Evolutionary conservation across 108 stramenopile genomes (phyloP), one percentile per base, ranked within the genome.

Genomic region (Skeletonema marinoi): DNA sequence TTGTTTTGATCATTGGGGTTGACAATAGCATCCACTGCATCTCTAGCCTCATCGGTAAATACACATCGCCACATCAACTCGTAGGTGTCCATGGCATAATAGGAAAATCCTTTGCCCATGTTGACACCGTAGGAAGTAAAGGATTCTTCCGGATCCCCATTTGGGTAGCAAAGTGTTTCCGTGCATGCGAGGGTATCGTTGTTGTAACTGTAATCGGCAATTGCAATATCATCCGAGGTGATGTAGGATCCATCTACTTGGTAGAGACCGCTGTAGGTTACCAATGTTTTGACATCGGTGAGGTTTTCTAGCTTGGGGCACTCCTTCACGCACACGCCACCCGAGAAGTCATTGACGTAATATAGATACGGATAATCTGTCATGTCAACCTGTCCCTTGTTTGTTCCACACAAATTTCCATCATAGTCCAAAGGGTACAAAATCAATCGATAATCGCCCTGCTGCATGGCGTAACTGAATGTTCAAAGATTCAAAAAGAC

Each of bases 271-370:
- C 64, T 78, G 74, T 91, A 91, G 32, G 92, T 91, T 2, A 93
- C 70, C 13, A 90, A 70, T 10, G 92, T 91, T 32, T 80, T 74
- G 0, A 88, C 65, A 78, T 89, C 88, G 29, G 84, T 74, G 3
- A 76, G 10, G 51, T 80, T 73, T 60, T 85, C 78, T 5, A 74
- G 17, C 8, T 58, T 68, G 6, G 67, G 85, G 35, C 81, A 85
- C 60, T 70, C 81, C n/a, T n/a, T n/a, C n/a, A 92, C 93, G 66
- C 91, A 94, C 16, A 94, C 91, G 12, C 93, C 93, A n/a, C 89
- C 90, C 30, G 60, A 56, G 51, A 74, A 82, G 67, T 71, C 78
- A 54, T 94, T 94, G 42, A 92, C 80, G 62, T 90, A 91, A 60
- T 79, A 81, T 61, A 94, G 70, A 60, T 84, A 87, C 6, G 91